phyloP scores from a whole-genome alignment of 116 monocot genomes.

The Posidonia oceanica region DNA sequence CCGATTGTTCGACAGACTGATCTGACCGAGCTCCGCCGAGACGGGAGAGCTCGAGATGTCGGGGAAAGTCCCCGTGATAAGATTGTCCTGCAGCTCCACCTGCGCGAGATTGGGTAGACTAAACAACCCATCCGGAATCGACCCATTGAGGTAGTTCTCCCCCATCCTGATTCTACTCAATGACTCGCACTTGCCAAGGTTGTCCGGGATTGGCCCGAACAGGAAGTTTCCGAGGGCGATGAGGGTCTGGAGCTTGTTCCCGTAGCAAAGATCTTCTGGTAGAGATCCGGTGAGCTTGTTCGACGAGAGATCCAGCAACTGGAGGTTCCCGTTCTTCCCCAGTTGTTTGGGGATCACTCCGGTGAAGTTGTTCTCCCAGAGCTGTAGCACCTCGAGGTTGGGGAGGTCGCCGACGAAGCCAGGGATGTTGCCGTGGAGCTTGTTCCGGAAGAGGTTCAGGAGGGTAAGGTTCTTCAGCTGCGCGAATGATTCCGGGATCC shows the following conservation, averaged over 20 bases:
- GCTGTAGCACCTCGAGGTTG: slow-evolving; percentile 67
- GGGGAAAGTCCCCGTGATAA: slow-evolving; percentile 66
- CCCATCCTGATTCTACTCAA: slow-evolving; percentile 43
- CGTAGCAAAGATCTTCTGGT: slow-evolving; percentile 50
- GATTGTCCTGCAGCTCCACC: slow-evolving; percentile 79
- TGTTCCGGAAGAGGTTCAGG: slow-evolving; percentile 66
- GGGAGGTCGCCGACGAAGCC: slow-evolving; percentile 65
- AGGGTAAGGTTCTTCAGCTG: slow-evolving; percentile 60
- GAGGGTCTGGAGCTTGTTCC: slow-evolving; percentile 48
- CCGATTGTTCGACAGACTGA: slow-evolving; percentile 60
- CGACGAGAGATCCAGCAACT: slow-evolving; percentile 59
- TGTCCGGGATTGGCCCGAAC: slow-evolving; percentile 45
- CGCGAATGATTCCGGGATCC: slow-evolving; percentile 48
- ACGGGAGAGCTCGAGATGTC: slow-evolving; percentile 20
- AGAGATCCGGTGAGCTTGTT: slow-evolving; percentile 75
- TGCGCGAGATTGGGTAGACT: slow-evolving; percentile 54
- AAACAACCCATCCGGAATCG: slow-evolving; percentile 58
- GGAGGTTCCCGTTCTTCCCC: slow-evolving; percentile 40
- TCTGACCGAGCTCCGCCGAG: slow-evolving; percentile 43
- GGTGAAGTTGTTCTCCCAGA: slow-evolving; percentile 96
- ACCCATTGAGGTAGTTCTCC: slow-evolving; percentile 71
- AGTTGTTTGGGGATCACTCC: slow-evolving; percentile 47
- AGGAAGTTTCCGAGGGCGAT: slow-evolving; percentile 56
- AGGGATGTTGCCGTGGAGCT: slow-evolving; percentile 55
- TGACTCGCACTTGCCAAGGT: slow-evolving; percentile 38